Percentiles rank a stretch among this genome's conserved stretches.
phyloP scores from a whole-genome alignment of 441 rosid species.

The Kokia cookei region DNA sequence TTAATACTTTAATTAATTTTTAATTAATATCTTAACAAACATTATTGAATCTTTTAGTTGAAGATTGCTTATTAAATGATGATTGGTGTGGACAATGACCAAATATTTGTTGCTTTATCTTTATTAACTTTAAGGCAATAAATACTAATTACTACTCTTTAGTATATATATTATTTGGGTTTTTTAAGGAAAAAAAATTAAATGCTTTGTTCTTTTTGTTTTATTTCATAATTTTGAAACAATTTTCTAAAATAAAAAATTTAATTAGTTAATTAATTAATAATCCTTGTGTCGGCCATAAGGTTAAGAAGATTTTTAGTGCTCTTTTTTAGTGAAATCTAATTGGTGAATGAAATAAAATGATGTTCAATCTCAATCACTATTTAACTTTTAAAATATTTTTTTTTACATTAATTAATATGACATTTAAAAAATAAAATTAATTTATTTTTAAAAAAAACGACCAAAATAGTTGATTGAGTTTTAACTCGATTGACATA shows the following conservation, averaged over 20 bases:
- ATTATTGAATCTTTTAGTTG: constrained; percentile 1
- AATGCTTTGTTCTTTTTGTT: background rate
- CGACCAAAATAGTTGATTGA: no score
- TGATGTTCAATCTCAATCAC: background rate
- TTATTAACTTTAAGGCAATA: background rate
- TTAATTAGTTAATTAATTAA: no score
- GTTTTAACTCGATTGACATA: no score
- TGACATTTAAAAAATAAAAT: background rate
- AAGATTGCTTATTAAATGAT: background rate
- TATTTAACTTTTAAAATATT: background rate
- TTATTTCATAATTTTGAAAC: background rate
- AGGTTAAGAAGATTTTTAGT: background rate
- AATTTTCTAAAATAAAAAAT: no score
- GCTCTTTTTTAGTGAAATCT: background rate
- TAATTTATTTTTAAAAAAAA: no score
- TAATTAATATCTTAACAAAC: background rate
- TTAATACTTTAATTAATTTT: background rate
- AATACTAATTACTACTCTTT: constrained; percentile 9
- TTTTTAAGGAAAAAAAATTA: background rate
- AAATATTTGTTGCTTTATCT: constrained; percentile 6
- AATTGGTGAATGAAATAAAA: background rate
- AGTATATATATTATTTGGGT: background rate
- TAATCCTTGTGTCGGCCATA: no score
- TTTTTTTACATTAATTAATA: no score
- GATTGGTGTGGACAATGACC: background rate